These are phyloP conservation scores for Dactylorhiza incarnata DNA, from an alignment of 106 monocot species.

Conservation along the genomic window DNA sequence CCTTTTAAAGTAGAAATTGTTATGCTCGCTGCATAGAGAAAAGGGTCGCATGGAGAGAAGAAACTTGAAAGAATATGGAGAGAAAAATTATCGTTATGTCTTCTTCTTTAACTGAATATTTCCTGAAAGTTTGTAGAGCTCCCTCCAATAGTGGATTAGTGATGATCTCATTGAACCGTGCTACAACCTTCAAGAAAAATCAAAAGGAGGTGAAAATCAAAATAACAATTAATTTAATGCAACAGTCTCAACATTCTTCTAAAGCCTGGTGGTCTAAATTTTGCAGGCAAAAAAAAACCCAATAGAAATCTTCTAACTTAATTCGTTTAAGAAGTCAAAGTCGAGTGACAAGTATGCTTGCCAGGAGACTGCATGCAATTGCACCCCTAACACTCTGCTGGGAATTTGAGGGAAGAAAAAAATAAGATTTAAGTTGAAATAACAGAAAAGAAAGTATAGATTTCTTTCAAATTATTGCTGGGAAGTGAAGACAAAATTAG, in stretches of 20 bases:
- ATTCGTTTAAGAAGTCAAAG: neutral
- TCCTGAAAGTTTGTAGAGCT: constrained; percentile 79
- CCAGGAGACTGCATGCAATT: no score
- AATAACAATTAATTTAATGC: neutral
- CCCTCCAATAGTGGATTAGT: constrained; percentile 82
- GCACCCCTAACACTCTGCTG: no score
- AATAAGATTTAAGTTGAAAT: no score
- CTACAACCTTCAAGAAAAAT: constrained; percentile 65
- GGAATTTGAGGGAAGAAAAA: no score
- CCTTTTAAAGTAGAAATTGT: neutral
- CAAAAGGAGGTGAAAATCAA: neutral
- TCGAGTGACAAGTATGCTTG: no score
- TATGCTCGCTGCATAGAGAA: neutral
- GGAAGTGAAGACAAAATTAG: no score
- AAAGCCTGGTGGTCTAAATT: neutral
- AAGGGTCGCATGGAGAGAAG: neutral
- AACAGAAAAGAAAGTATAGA: no score
- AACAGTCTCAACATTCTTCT: constrained; percentile 1
- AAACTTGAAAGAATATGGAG: neutral
- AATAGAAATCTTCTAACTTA: neutral
- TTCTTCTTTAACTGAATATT: constrained; percentile 76
- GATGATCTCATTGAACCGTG: constrained; percentile 91
- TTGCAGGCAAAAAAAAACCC: neutral
- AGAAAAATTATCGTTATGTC: constrained; percentile 53
- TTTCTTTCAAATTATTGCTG: no score